phyloP scores from a whole-genome alignment of 352 stramenopile genomes.

The Globisporangium acanthophoron region DNA sequence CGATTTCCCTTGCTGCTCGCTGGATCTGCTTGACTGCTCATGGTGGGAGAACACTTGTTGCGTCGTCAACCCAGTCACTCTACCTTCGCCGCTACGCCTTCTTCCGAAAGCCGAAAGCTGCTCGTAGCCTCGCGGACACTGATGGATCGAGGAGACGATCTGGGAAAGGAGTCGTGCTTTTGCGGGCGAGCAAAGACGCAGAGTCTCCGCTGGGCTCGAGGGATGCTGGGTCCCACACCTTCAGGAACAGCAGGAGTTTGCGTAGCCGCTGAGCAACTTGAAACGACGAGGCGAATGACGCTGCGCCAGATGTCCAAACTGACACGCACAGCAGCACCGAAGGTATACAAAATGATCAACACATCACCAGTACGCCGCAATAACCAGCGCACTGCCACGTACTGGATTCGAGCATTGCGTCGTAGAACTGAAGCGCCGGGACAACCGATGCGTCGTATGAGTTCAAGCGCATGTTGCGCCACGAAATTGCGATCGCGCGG shows the following conservation, averaged over 20 bases:
- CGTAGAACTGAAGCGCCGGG: slow-evolving; percentile 38
- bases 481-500: slow-evolving; percentile 41
- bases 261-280: slow-evolving; percentile 43
- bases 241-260: slow-evolving; percentile 50
- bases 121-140: slow-evolving; percentile 17
- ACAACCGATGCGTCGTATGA: slow-evolving; percentile 35
- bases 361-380: background rate
- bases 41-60: too few relatives aligned
- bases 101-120: slow-evolving; percentile 32
- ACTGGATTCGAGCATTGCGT: slow-evolving; percentile 31
- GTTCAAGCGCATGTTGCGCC: slow-evolving; percentile 31
- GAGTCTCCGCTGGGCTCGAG: slow-evolving; percentile 18
- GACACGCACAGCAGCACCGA: background rate
- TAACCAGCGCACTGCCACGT: slow-evolving; percentile 1
- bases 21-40: too few relatives aligned
- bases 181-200: slow-evolving; percentile 26
- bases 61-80: too few relatives aligned
- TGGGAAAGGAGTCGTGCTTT: slow-evolving; percentile 24
- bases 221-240: slow-evolving; percentile 36
- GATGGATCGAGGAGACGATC: slow-evolving; percentile 22
- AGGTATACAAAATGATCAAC: background rate
- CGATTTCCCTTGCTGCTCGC: too few relatives aligned
- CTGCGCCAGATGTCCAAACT: slow-evolving; percentile 22
- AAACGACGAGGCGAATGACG: slow-evolving; percentile 17
- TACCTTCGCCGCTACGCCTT: background rate